Base-by-base conservation (phyloP, 2,329 filamentous ascomycete genomes). In the Penicillium hesseltinei region DNA sequence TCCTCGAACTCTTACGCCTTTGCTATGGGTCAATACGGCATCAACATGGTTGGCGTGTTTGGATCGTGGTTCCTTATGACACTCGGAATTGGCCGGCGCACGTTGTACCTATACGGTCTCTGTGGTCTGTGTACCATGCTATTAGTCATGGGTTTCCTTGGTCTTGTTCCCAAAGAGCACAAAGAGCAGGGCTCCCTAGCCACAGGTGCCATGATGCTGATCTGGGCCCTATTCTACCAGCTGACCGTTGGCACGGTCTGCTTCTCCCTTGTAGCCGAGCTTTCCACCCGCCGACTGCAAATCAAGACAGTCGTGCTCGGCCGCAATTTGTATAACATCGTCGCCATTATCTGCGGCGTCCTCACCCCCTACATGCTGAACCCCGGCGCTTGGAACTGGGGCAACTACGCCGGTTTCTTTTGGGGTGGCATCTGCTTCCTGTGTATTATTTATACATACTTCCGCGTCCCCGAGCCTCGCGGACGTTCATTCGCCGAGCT, bases 361-460 rank as follows among this genome's bases (percentile, higher is more conserved):
- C 75, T 96, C 40, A 95, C 91, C 0, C 92, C 92, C 0, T 96
- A 95, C 76, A 96, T 96, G 92, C 82, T 96, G 42, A 96, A 96
- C 76, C 91, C 92, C 0, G 82, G 80, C 1, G 88, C 86, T 0
- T 96, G 92, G 92, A 80, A 95, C 75, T 96, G 91, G 92, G 82
- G 85, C 59, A 94, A 94, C 76, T 94, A 84, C 67, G 84, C 91
- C 0, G 91, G 92, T 29, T 95, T 96, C 78, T 95, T 95, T 80
- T 91, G 91, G 89, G 87, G 85, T 15, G 89, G 87, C 0, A 87
- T 91, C 56, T 93, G 90, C 75, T 90, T 91, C 77, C 75, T 86
- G 54, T 94, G 90, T 77, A 85, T 92, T 67, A 77, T 94, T 17
- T 96, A 93, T 76, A 88, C 88, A 0, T 93, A 86, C 70, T 92